Evolutionary conservation across 139 green algal species (phyloP).

Genomic region (Haematococcus sp.): DNA sequence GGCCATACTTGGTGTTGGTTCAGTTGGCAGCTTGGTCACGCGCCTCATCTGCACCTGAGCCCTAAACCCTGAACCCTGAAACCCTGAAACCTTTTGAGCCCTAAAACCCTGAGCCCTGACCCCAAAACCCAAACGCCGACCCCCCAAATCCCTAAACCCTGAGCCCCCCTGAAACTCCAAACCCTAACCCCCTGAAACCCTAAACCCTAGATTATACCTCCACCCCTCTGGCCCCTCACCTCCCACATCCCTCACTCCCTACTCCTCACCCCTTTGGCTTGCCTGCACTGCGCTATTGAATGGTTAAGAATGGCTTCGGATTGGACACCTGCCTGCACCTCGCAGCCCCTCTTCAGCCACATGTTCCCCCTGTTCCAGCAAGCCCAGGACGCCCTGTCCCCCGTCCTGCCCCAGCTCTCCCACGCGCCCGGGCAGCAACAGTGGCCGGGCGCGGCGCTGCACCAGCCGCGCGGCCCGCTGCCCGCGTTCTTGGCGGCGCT

Average conservation of each 20-base stretch:
- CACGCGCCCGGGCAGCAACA: not conserved
- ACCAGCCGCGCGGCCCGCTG: not conserved
- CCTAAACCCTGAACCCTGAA: too few relatives aligned
- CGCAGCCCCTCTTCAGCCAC: constrained; percentile 2
- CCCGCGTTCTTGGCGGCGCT: constrained; percentile 50
- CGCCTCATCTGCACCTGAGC: too few relatives aligned
- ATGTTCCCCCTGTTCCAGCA: constrained; percentile 18
- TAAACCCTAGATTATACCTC: too few relatives aligned
- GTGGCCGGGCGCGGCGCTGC: constrained; percentile 14
- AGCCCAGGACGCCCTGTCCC: not conserved
- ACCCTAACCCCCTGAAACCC: too few relatives aligned
- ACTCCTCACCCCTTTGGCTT: not conserved
- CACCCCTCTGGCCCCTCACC: not conserved
- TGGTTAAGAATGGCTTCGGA: not conserved
- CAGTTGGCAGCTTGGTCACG: too few relatives aligned
- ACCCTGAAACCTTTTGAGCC: too few relatives aligned
- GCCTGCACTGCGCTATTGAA: too few relatives aligned
- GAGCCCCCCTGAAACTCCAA: too few relatives aligned
- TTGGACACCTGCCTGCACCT: not conserved
- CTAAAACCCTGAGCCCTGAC: too few relatives aligned
- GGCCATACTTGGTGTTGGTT: too few relatives aligned
- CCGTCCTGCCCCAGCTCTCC: not conserved
- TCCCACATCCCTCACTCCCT: not conserved
- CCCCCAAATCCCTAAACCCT: too few relatives aligned
- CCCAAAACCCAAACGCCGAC: too few relatives aligned